A percentile compares a stretch with the other conserved stretches of the same genome.
Evolutionary conservation across 1,139 yeast species (phyloP).

Genomic region (Pichia cactophila): DNA sequence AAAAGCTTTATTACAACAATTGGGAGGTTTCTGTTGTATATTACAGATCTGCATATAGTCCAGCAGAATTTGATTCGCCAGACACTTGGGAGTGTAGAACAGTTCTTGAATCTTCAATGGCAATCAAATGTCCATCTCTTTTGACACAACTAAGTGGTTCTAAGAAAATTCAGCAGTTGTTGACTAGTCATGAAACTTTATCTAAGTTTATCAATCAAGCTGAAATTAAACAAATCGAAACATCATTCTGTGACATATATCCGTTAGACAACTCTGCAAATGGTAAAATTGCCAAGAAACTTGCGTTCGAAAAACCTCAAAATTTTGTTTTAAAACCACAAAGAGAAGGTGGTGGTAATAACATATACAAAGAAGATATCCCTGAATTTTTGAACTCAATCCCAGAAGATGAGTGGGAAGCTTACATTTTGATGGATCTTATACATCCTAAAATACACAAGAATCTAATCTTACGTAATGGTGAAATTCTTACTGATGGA

Average conservation of each 20-base stretch:
- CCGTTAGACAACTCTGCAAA: slow-evolving; percentile 69
- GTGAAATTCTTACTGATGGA: slow-evolving; percentile 49
- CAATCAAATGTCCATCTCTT: slow-evolving; percentile 87
- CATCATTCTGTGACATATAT: slow-evolving; percentile 76
- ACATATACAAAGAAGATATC: slow-evolving; percentile 77
- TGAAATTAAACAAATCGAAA: slow-evolving; percentile 29
- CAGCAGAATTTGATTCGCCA: slow-evolving; percentile 42
- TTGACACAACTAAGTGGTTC: slow-evolving; percentile 88
- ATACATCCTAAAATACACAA: slow-evolving; percentile 62
- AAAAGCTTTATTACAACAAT: slow-evolving; percentile 44
- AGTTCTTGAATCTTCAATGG: slow-evolving; percentile 61
- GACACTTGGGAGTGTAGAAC: slow-evolving; percentile 72
- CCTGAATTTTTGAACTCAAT: slow-evolving; percentile 58
- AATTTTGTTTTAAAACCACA: slow-evolving; percentile 88
- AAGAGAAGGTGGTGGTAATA: slow-evolving; percentile 95
- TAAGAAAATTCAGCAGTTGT: slow-evolving; percentile 83
- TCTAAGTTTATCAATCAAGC: slow-evolving; percentile 37
- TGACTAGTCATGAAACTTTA: slow-evolving; percentile 50
- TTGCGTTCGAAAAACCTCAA: slow-evolving; percentile 63
- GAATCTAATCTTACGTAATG: slow-evolving; percentile 66
- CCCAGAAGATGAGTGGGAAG: slow-evolving; percentile 76
- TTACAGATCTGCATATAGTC: slow-evolving; percentile 83
- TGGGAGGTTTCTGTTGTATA: slow-evolving; percentile 83
- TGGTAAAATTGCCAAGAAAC: slow-evolving; percentile 56
- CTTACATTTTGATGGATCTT: slow-evolving; percentile 88